phyloP scores from a whole-genome alignment of 306 rosid genomes.

The Rosa chinensis region DNA sequence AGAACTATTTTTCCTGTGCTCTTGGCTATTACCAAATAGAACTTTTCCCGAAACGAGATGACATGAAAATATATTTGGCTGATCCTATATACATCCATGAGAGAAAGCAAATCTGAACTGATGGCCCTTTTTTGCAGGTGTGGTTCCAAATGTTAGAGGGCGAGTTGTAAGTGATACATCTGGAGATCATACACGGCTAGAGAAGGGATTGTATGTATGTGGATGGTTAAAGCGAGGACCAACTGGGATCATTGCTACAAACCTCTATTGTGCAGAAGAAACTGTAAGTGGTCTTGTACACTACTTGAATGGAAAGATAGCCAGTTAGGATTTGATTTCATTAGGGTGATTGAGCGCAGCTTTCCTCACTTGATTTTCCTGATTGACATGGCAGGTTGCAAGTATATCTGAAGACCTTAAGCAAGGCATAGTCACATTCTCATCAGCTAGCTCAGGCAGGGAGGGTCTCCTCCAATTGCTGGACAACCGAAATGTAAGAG shows the following conservation, averaged over 20 bases:
- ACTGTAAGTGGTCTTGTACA: slow-evolving; percentile 49
- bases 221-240: slow-evolving; percentile 99
- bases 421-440: slow-evolving; percentile 39
- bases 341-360: background rate
- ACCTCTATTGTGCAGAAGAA: slow-evolving; percentile 88
- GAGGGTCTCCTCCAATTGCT: slow-evolving; percentile 69
- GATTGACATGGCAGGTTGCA: slow-evolving; percentile 55
- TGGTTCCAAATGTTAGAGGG: slow-evolving; percentile 79
- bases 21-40: background rate
- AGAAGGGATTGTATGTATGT: slow-evolving; percentile 82
- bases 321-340: background rate
- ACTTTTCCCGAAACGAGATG: background rate
- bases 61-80: background rate
- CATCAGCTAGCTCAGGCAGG: slow-evolving; percentile 50
- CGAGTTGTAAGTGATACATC: slow-evolving; percentile 57
- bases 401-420: slow-evolving; percentile 77
- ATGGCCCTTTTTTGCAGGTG: slow-evolving; percentile 49
- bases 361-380: slow-evolving; percentile 15
- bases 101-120: background rate
- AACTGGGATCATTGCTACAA: slow-evolving; percentile 92
- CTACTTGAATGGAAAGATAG: background rate
- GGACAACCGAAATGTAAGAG: slow-evolving; percentile 48
- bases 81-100: background rate
- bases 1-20: background rate
- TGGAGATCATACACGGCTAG: slow-evolving; percentile 43